Conservation (phyloP, 768 basidiomycete species). For the Lactarius indigo region DNA sequence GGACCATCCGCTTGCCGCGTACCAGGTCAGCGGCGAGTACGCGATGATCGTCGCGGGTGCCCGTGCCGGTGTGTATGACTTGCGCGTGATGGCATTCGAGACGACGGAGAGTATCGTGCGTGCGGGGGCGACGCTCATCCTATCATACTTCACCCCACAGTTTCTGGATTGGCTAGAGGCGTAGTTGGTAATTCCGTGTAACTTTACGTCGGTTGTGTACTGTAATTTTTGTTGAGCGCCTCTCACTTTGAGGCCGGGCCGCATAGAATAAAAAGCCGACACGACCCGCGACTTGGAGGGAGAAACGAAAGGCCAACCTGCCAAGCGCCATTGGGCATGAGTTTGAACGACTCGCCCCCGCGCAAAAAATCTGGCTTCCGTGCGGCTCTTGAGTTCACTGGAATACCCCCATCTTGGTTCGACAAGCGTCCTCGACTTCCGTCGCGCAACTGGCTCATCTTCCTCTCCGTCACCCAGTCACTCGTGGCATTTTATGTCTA, state of each 20-base stretch:
- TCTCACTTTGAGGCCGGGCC: neutral
- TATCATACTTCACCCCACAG: constrained; percentile 95
- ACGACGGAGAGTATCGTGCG: constrained; percentile 86
- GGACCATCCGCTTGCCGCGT: constrained; percentile 92
- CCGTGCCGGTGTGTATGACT: constrained; percentile 86
- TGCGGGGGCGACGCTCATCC: constrained; percentile 84
- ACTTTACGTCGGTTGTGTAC: too few species aligned
- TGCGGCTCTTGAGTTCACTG: constrained; percentile 62
- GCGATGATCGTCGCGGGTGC: constrained; percentile 98
- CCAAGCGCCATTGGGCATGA: constrained; percentile 1
- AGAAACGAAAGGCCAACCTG: neutral
- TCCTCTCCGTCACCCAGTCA: constrained; percentile 72
- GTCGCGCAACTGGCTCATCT: constrained; percentile 92
- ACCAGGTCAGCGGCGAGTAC: constrained; percentile 96
- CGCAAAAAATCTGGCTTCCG: constrained; percentile 49
- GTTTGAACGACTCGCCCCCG: constrained; percentile 8
- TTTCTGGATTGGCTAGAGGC: constrained; percentile 82
- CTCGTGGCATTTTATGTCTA: constrained; percentile 74
- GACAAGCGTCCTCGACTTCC: constrained; percentile 83
- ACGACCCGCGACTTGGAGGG: neutral
- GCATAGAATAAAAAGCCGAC: neutral
- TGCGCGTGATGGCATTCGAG: constrained; percentile 94
- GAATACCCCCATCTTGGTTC: constrained; percentile 70
- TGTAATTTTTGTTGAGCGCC: neutral
- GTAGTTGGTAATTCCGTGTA: constrained; percentile 15